Conservation (phyloP, 2,329 filamentous ascomycete genomes). For the Hypoxylon sp. region DNA sequence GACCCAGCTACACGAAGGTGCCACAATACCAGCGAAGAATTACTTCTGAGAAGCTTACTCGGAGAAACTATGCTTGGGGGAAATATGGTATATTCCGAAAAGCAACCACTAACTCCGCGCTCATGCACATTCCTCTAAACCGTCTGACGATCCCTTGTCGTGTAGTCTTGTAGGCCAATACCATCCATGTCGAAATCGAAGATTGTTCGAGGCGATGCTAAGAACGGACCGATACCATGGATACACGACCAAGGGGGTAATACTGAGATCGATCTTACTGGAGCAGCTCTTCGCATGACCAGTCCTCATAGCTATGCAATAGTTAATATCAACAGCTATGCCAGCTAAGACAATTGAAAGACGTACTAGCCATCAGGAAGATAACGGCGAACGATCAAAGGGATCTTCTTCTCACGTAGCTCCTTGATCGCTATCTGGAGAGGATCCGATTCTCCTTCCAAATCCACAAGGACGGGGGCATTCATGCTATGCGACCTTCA, state of each 20-base stretch:
- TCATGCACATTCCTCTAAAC: constrained; percentile 53
- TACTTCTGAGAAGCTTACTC: constrained; percentile 14
- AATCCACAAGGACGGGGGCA: constrained; percentile 93
- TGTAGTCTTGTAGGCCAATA: constrained; percentile 20
- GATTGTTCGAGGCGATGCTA: constrained; percentile 13
- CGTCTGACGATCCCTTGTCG: constrained; percentile 36
- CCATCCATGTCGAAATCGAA: constrained; percentile 19
- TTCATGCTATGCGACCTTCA: constrained; percentile 76
- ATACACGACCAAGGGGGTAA: constrained; percentile 10
- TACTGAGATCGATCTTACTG: constrained; percentile 59
- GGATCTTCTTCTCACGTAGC: constrained; percentile 98
- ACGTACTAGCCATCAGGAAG: constrained; percentile 95
- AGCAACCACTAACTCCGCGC: constrained; percentile 50
- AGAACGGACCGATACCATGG: neutral
- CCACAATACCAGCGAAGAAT: constrained; percentile 12
- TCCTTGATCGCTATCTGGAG: constrained; percentile 98
- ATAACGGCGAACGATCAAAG: constrained; percentile 93
- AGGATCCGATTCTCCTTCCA: constrained; percentile 97
- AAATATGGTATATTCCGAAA: constrained; percentile 45
- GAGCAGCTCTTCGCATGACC: constrained; percentile 96
- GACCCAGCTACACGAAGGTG: constrained; percentile 13
- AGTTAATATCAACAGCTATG: constrained; percentile 41
- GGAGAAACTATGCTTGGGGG: constrained; percentile 21
- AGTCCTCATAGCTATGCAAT: constrained; percentile 89
- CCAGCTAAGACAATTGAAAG: constrained; percentile 31